Evolutionary conservation across 306 rosid genomes (phyloP), one percentile per base, ranked within the genome.

Genomic region (Gillenia trifoliata): DNA sequence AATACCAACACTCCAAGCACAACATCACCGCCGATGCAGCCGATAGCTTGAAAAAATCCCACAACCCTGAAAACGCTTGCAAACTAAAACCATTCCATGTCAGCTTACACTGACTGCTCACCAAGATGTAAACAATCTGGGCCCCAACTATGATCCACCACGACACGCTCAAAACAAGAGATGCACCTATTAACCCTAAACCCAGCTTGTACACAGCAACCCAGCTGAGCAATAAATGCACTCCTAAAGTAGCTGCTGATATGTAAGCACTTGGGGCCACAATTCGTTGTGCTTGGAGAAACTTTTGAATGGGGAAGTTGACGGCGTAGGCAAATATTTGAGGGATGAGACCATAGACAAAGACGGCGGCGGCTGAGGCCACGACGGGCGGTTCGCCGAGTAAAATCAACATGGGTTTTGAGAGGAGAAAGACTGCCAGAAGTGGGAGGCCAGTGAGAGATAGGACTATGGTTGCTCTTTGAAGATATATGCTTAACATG

Each of bases 251-350:
- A 2, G 75, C 82, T 0, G 82, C 84, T 0, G 97, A 86, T 52
- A 91, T 86, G 79, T 78, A 85, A 0, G 95, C 81, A 57, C 95
- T 89, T 0, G 97, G 95, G 0, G 68, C 64, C 36, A 91, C 95
- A 13, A 91, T 88, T 77, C 95, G 88, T 63, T 91, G 97, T 0
- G 97, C 72, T 12, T 91, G 97, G 1, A 89, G 89, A 41, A 89
- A 91, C 40, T 91, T 91, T 70, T 91, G 97, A 3, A 91, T 89
- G 13, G 97, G 97, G 68, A 91, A 91, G 86, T 89, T 89, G 20
- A 87, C 38, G 1, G 95, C 97, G 71, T 89, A 91, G 0, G 89
- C 97, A 43, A 74, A 91, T 65, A 91, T 87, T 75, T 91, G 95
- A 0, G 97, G 97, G 60, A 91, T 91, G 31, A 91, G 40, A 10